Base-by-base conservation (phyloP, 495 filamentous ascomycete genomes). In the Talaromyces proteolyticus region DNA sequence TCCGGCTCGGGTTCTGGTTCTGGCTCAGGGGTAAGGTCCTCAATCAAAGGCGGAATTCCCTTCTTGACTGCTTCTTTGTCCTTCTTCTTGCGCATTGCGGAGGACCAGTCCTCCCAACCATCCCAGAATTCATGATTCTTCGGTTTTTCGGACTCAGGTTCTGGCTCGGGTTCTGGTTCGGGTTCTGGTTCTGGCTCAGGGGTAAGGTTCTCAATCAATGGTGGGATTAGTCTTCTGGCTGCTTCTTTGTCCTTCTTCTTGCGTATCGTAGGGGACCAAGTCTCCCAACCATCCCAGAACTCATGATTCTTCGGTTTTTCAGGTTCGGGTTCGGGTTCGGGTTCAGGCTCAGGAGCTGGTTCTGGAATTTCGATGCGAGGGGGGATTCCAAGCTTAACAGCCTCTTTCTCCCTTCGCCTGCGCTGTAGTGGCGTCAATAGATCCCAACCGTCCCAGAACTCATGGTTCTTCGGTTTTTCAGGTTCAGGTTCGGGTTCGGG, bases 401-500 rank as follows among this genome's bases (percentile, higher is more conserved):
- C 44, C 16, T 59, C 55, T 25, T 48, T 58, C 25, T 57, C 46
- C 42, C 57, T 59, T 23, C 57, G 57, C 38, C 42, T 56, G 8
- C 51, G 42, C 36, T 46, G n/a, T 50, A 34, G 36, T 11, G 45
- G 8, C 10, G 49, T 36, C 26, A 53, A 50, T 22, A 16, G 12
- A 20, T 36, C 39, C 39, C 41, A 49, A 22, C 24, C 47, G 16
- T 42, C 47, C 39, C 42, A 42, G 20, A 44, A 49, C 12, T 44
- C 40, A 12, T 49, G 57, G 2, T 54, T 49, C 17, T 51, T 44
- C 3, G 47, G 52, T 36, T 43, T 24, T 34, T 45, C 52, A 5
- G 40, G 25, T 12, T 42, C 50, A 0, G 63, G 59, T 42, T 69
- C 63, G 1, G 60, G 58, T 24, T 67, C 65, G 2, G 65, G 56